Base-by-base conservation (phyloP, 352 stramenopile genomes). In the Globisporangium carolinianum region DNA sequence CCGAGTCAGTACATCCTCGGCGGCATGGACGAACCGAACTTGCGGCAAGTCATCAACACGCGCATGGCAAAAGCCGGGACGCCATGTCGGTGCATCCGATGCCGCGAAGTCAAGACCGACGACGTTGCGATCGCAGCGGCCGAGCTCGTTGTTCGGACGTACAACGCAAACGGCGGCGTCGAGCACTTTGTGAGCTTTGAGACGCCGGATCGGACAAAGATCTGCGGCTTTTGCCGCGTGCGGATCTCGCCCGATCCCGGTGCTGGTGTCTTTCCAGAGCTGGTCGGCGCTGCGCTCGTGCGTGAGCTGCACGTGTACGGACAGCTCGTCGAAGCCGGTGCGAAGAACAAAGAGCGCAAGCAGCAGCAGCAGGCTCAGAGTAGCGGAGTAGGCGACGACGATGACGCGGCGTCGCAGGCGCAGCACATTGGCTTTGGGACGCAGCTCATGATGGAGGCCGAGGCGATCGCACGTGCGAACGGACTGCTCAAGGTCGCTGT, bases 121-220 rank as follows among this genome's bases (percentile, higher is more conserved):
- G 86, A 94, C 51, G 70, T 70, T 0, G 85, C 86, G 39, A 91
- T 94, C 58, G 67, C 80, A 5, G 66, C 71, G 1, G 86, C 86
- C 0, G 72, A 93, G 55, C 76, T 85, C 51, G 57, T 94, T 5
- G 63, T 88, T 58, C 86, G 86, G 38, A 69, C 80, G 57, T 98
- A 98, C 69, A 66, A 82, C 18, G 89, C 87, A 4, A 95, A 94
- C 53, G 83, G 86, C 14, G 91, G 86, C 4, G 67, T 82, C 39
- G 91, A 98, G 66, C 95, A 94, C 61, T 98, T 98, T 60, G 77
- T 98, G 39, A 95, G 81, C 63, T 98, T 96, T 46, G 91, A 98
- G 70, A 91, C 89, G 15, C 79, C 83, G 0, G 89, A 97, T 57
- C 65, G 83, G 39, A 79, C 78, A 38, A 96, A 91, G 57, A 96